Conservation (phyloP, 768 basidiomycete genomes). For the Boletus rufocinnamomeus region DNA sequence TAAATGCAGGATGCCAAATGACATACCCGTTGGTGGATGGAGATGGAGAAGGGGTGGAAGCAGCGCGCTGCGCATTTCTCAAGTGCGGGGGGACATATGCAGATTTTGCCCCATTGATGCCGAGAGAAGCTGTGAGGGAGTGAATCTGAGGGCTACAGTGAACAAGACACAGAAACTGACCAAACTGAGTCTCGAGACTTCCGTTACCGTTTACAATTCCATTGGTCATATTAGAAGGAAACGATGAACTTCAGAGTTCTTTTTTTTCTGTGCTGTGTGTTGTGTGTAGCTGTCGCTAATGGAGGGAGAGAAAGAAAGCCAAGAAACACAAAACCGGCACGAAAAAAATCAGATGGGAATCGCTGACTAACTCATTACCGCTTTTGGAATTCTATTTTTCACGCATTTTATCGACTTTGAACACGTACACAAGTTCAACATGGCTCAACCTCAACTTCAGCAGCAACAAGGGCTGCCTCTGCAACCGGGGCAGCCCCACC, state of each 20-base stretch:
- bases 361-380: slow-evolving; percentile 25
- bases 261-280: slow-evolving; percentile 27
- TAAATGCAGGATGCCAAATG: slow-evolving; percentile 15
- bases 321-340: slow-evolving; percentile 12
- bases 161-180: slow-evolving; percentile 41
- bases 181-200: slow-evolving; percentile 75
- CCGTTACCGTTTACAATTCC: slow-evolving; percentile 79
- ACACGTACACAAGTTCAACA: slow-evolving; percentile 31
- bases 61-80: slow-evolving; percentile 85
- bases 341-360: slow-evolving; percentile 31
- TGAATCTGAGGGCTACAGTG: slow-evolving; percentile 3
- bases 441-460: slow-evolving; percentile 69
- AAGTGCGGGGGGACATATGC: slow-evolving; percentile 89
- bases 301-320: slow-evolving; percentile 30
- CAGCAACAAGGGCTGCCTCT: slow-evolving; percentile 45
- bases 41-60: slow-evolving; percentile 47
- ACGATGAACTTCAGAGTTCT: slow-evolving; percentile 32
- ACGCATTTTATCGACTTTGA: not conserved
- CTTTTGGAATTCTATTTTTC: slow-evolving; percentile 5
- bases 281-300: slow-evolving; percentile 32
- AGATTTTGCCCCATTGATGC: slow-evolving; percentile 67
- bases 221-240: slow-evolving; percentile 79
- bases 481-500: slow-evolving; percentile 36
- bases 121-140: slow-evolving; percentile 62
- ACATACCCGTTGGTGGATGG: slow-evolving; percentile 54